Evolutionary conservation across 352 stramenopile species (phyloP), one percentile per base, ranked within the genome.

Genomic region (Globisporangium sylvaticum): DNA sequence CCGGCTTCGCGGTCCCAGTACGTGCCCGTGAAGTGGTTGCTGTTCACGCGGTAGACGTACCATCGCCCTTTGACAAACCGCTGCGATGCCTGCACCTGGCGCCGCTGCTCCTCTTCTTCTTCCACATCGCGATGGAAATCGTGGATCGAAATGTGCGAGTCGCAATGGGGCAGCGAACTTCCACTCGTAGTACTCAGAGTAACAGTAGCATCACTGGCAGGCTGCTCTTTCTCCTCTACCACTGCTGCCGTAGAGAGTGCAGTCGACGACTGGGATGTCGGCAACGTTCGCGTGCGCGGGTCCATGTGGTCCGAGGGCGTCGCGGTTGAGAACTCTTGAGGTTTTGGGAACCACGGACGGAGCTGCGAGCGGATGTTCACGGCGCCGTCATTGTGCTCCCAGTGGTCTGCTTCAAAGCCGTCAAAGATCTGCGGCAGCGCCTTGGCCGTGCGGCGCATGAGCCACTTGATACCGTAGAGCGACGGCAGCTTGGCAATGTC

Each of bases 31-130:
- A 94, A 71, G 65, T 94, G 85, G 71, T 94, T 94, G 50, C 74
- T 84, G 34, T 87, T 75, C 18, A 94, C 82, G 27, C 85, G 83
- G 58, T 94, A 91, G 50, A 94, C 83, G 64, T 94, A 91, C 85
- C 85, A 94, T 6, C 75, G 79, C 8, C 85, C 85, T 58, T 84
- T 87, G 63, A 78, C 63, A 59, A 89, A 88, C 58, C 72, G 66
- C 27, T 62, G 70, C 10, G 61, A 58, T 3, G 39, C 22, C 48
- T 55, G 20, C n/a, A 18, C 4, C 39, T 76, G 69, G 18, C 22
- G 31, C 6, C 14, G 37, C 64, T 57, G 79, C 74, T 86, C 69
- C 3, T 53, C 66, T 37, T 86, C 73, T 44, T 73, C 42, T 9
- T 50, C 18, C 2, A 6, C 70, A 3, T 29, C n/a, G 3, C 3